Conservation (phyloP, 768 basidiomycete genomes). For the Rhizopogon salebrosus region DNA sequence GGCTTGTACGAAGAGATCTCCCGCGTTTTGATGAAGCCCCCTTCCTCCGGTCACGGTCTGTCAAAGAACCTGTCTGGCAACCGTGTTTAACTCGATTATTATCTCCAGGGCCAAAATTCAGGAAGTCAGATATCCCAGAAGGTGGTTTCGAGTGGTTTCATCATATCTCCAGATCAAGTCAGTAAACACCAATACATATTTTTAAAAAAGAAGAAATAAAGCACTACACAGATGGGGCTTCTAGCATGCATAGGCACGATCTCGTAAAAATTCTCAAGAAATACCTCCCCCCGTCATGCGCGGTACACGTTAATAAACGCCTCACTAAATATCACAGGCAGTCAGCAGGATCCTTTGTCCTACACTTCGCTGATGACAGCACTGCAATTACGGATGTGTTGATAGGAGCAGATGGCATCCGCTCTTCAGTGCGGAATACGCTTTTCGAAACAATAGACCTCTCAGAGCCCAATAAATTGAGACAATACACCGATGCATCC, state of each 20-base stretch:
- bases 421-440: conserved; percentile 19
- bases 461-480: not conserved
- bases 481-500: conserved; percentile 19
- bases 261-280: conserved; percentile 15
- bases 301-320: conserved; percentile 13
- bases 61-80: not conserved
- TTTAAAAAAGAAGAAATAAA: conserved; percentile 20
- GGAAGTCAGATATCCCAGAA: conserved; percentile 25
- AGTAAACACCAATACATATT: conserved; percentile 10
- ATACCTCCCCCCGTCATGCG: conserved; percentile 14
- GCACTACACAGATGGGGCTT: conserved; percentile 13
- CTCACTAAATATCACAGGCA: conserved; percentile 11
- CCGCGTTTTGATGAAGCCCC: conserved; percentile 9
- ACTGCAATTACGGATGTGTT: conserved; percentile 35
- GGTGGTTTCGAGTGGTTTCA: conserved; percentile 28
- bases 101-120: not conserved
- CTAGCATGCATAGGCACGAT: conserved; percentile 17
- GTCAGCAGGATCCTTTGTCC: not conserved
- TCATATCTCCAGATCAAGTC: conserved; percentile 4
- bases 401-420: conserved; percentile 43
- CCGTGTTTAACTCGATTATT: not conserved
- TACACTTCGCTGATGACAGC: conserved; percentile 20
- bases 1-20: conserved; percentile 25
- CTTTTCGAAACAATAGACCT: conserved; percentile 14
- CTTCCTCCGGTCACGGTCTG: conserved; percentile 4